Evolutionary conservation across 1,284 basidiomycete genomes (phyloP).

Genomic region (Pascua guehoae): DNA sequence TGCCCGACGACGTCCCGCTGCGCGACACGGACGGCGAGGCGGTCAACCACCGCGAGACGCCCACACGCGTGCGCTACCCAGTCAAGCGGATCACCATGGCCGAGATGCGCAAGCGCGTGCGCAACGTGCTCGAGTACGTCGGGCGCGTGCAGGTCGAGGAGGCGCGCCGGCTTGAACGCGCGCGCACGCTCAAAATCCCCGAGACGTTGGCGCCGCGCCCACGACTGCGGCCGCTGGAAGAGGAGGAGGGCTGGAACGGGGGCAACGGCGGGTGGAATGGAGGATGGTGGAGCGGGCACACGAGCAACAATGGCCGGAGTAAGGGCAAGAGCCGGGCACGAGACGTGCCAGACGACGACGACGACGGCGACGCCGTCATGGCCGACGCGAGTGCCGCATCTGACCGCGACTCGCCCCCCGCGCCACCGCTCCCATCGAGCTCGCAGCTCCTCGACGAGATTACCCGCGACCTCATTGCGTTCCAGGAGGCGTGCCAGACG

Average conservation of each 20-base stretch:
- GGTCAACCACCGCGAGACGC: constrained; percentile 64
- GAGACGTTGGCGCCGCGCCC: constrained; percentile 9
- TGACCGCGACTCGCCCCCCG: background rate
- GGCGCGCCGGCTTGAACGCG: constrained; percentile 65
- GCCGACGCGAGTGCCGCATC: background rate
- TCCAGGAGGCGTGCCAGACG: constrained; percentile 78
- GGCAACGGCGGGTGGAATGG: background rate
- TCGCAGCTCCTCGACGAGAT: constrained; percentile 82
- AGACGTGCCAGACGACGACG: constrained; percentile 1
- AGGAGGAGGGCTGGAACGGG: constrained; percentile 4
- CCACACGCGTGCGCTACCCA: constrained; percentile 91
- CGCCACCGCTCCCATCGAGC: constrained; percentile 44
- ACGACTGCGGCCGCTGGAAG: constrained; percentile 7
- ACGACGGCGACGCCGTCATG: constrained; percentile 1
- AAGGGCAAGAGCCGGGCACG: background rate
- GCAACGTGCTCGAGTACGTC: constrained; percentile 85
- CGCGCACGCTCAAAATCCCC: constrained; percentile 58
- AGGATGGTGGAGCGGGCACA: too few species aligned
- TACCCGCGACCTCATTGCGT: constrained; percentile 76
- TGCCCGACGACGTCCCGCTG: constrained; percentile 27
- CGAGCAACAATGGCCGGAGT: constrained; percentile 8
- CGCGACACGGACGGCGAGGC: constrained; percentile 32
- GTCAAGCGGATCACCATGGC: constrained; percentile 87
- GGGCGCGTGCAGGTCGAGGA: constrained; percentile 63
- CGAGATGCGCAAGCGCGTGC: constrained; percentile 95